A percentile compares a stretch with the other conserved stretches of the same genome.
phyloP scores from a whole-genome alignment of 176 grass and related monocot species.

The Elaeis guineensis region DNA sequence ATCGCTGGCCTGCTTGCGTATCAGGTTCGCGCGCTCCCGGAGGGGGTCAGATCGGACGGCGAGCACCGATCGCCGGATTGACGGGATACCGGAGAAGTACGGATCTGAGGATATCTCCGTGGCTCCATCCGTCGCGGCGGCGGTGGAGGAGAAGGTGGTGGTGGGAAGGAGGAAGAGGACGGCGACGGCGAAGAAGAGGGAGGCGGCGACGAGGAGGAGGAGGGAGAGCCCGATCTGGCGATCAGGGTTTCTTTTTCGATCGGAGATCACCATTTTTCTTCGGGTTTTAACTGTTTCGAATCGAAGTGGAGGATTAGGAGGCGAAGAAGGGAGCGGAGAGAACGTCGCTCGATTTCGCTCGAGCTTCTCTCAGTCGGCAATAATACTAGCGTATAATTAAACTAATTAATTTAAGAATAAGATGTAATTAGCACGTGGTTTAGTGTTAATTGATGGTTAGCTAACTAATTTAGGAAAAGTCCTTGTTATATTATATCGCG shows the following conservation, averaged over 20 bases:
- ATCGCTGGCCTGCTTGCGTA: slow-evolving; percentile 70
- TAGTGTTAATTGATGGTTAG: too few species aligned
- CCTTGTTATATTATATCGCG: too few species aligned
- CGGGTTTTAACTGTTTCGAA: background rate
- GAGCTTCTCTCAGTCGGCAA: too few species aligned
- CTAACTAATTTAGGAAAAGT: too few species aligned
- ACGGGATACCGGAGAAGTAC: too few species aligned
- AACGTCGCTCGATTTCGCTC: too few species aligned
- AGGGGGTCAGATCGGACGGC: slow-evolving; percentile 39
- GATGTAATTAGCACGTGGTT: too few species aligned
- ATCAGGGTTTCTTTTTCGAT: too few species aligned
- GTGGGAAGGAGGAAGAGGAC: background rate
- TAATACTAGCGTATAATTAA: too few species aligned
- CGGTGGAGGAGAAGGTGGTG: background rate
- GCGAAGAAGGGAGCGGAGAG: background rate
- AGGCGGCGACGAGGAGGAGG: background rate
- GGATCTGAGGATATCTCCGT: too few species aligned
- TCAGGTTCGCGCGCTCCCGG: slow-evolving; percentile 37
- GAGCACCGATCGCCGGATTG: background rate
- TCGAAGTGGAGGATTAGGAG: background rate
- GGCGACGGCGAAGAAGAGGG: background rate
- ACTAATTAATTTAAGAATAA: too few species aligned
- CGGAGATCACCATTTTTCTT: slow-evolving; percentile 21
- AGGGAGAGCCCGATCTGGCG: background rate
- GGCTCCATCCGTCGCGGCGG: background rate